These are phyloP conservation scores for Zygoascus hellenicus DNA, from an alignment of 1,139 yeast genomes.

Conservation along the genomic window DNA sequence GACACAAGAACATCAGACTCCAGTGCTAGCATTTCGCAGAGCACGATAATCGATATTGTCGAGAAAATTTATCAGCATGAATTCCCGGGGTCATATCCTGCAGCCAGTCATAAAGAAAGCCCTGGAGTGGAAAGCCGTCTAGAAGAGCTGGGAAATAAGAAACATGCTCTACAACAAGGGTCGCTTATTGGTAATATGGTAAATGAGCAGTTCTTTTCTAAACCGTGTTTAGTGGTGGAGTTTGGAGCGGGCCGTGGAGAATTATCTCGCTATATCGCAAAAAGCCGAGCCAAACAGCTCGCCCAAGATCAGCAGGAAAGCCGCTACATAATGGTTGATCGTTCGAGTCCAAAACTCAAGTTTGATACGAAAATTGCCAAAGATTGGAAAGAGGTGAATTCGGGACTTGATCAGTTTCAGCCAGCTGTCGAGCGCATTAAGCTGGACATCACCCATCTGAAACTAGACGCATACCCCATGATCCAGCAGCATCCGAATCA, in stretches of 20 bases:
- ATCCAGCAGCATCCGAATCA: conserved; percentile 10
- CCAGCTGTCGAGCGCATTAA: conserved; percentile 50
- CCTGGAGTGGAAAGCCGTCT: conserved; percentile 39
- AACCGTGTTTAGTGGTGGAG: conserved; percentile 47
- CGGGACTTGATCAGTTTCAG: conserved; percentile 11
- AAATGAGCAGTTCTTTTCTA: conserved; percentile 36
- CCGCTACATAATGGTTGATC: conserved; percentile 52
- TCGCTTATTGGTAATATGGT: conserved; percentile 70
- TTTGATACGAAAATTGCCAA: conserved; percentile 61
- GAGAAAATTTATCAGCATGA: conserved; percentile 18
- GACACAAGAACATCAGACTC: neutral
- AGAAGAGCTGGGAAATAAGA: conserved; percentile 49
- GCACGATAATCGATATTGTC: neutral
- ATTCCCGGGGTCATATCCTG: conserved; percentile 16
- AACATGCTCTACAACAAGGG: conserved; percentile 79
- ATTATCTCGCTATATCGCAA: conserved; percentile 60
- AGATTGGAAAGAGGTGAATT: conserved; percentile 40
- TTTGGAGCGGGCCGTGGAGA: conserved; percentile 93
- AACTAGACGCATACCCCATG: conserved; percentile 44
- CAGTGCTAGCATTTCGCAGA: conserved; percentile 11
- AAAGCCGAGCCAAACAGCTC: conserved; percentile 30
- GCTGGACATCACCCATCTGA: conserved; percentile 74
- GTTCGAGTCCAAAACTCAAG: conserved; percentile 75
- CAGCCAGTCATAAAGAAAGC: conserved; percentile 20
- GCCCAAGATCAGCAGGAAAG: neutral